Conservation (phyloP, 352 stramenopile species). For the Globisporangium canariense region DNA sequence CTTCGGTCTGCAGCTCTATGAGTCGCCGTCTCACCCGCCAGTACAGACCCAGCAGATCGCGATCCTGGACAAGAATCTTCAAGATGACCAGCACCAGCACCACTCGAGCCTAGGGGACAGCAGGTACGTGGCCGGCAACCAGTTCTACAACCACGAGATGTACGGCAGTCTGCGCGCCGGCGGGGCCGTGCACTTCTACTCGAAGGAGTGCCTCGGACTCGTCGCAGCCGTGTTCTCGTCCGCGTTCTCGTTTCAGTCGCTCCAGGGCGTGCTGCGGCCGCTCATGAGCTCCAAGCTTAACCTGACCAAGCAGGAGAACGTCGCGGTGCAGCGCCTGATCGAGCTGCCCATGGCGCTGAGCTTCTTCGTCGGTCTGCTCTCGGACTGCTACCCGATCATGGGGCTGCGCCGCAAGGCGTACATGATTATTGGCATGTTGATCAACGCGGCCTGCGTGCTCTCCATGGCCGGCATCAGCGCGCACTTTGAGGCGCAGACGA, state of each 20-base stretch:
- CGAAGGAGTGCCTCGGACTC: constrained; percentile 20
- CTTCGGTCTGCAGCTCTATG: constrained; percentile 15
- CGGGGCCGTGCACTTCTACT: constrained; percentile 18
- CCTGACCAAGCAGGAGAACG: constrained; percentile 14
- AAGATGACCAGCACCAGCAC: not conserved
- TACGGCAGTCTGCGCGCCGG: constrained; percentile 39
- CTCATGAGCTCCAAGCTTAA: constrained; percentile 19
- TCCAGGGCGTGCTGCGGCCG: constrained; percentile 14
- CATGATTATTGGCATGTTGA: constrained; percentile 73
- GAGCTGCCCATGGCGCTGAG: constrained; percentile 87
- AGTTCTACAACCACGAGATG: constrained; percentile 58
- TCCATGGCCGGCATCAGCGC: constrained; percentile 29
- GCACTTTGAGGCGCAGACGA: constrained; percentile 17
- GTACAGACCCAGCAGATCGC: constrained; percentile 1
- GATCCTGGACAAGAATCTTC: constrained; percentile 11
- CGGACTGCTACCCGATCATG: constrained; percentile 89
- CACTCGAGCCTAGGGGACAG: constrained; percentile 3
- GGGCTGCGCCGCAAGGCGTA: constrained; percentile 89
- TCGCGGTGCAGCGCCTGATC: constrained; percentile 46
- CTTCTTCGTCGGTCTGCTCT: constrained; percentile 86
- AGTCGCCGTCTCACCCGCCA: constrained; percentile 6
- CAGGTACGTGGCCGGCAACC: constrained; percentile 16
- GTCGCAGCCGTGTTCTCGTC: constrained; percentile 22
- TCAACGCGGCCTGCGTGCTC: constrained; percentile 13
- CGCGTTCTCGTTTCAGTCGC: constrained; percentile 18